phyloP scores from a whole-genome alignment of 352 stramenopile genomes.

The Phytophthora capsici region DNA sequence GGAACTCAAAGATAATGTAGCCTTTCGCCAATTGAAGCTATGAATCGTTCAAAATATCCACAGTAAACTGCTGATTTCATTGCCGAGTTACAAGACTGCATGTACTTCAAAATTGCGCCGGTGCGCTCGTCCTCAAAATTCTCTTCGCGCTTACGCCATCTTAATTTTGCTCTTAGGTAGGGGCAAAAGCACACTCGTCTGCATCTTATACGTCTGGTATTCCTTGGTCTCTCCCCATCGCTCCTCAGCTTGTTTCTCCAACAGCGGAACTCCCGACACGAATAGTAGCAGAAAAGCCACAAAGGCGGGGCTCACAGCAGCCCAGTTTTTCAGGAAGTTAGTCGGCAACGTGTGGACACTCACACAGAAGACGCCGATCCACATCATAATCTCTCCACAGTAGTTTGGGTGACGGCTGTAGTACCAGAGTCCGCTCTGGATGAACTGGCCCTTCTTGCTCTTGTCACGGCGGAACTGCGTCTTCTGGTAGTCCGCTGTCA shows the following conservation, averaged over 20 bases:
- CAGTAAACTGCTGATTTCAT: no score
- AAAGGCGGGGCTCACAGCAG: slow-evolving; percentile 69
- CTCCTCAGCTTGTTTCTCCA: slow-evolving; percentile 79
- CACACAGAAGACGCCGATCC: slow-evolving; percentile 70
- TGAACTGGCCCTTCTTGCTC: slow-evolving; percentile 81
- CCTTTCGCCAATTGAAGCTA: no score
- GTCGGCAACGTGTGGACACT: slow-evolving; percentile 53
- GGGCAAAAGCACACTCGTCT: slow-evolving; percentile 69
- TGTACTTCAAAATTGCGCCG: no score
- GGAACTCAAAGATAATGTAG: no score
- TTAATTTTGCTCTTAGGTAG: slow-evolving; percentile 31
- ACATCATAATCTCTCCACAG: slow-evolving; percentile 92
- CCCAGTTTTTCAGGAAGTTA: slow-evolving; percentile 37
- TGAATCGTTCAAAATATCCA: no score
- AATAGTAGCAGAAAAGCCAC: slow-evolving; percentile 73
- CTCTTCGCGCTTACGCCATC: slow-evolving; percentile 3
- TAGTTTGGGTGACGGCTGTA: slow-evolving; percentile 95
- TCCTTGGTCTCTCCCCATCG: slow-evolving; percentile 63
- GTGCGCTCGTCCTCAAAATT: no score
- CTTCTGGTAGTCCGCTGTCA: slow-evolving; percentile 86
- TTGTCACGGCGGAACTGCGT: slow-evolving; percentile 69
- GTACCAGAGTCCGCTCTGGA: slow-evolving; percentile 81
- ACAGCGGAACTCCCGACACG: slow-evolving; percentile 75
- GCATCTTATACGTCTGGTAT: slow-evolving; percentile 85
- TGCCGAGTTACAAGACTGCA: no score